Evolutionary conservation across 352 stramenopile genomes (phyloP).

Genomic region (Phytopythium vexans): DNA sequence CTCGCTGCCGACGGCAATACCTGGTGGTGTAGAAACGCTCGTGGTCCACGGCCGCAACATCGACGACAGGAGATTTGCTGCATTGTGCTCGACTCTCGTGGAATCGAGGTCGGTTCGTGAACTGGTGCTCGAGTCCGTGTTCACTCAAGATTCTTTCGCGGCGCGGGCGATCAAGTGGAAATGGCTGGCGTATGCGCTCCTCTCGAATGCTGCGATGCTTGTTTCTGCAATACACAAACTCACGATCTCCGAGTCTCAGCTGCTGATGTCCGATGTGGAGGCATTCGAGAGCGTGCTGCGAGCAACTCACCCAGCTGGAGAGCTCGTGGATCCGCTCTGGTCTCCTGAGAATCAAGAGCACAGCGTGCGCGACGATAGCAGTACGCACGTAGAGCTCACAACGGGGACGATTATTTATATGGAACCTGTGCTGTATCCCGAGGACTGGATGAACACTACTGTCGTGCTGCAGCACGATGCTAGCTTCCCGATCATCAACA

Average conservation of each 20-base stretch:
- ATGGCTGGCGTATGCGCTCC: slow-evolving; percentile 20
- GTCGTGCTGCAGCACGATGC: slow-evolving; percentile 23
- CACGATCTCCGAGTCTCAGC: slow-evolving; percentile 12
- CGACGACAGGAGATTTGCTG: slow-evolving; percentile 24
- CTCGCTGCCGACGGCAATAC: no score
- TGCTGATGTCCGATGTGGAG: slow-evolving; percentile 18
- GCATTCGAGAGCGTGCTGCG: slow-evolving; percentile 18
- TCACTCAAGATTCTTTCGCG: slow-evolving; percentile 10
- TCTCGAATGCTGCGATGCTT: background rate
- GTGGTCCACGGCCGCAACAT: slow-evolving; percentile 20
- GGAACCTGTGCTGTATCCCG: slow-evolving; percentile 23
- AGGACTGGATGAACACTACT: slow-evolving; percentile 27
- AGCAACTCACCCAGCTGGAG: slow-evolving; percentile 12
- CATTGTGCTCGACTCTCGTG: slow-evolving; percentile 18
- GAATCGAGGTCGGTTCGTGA: slow-evolving; percentile 10
- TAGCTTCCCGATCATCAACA: slow-evolving; percentile 23
- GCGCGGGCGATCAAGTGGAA: slow-evolving; percentile 22
- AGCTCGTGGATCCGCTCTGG: slow-evolving; percentile 33
- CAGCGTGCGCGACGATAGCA: background rate
- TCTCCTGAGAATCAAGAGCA: slow-evolving; percentile 19
- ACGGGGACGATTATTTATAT: slow-evolving; percentile 24
- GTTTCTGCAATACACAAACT: slow-evolving; percentile 11
- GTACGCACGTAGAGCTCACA: background rate
- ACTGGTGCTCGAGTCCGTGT: slow-evolving; percentile 17
- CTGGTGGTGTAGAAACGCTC: slow-evolving; percentile 11